Percentiles rank a stretch among this genome's conserved stretches.
Conservation (phyloP, 78 protist species). For the Dictyostelium intermedium region DNA sequence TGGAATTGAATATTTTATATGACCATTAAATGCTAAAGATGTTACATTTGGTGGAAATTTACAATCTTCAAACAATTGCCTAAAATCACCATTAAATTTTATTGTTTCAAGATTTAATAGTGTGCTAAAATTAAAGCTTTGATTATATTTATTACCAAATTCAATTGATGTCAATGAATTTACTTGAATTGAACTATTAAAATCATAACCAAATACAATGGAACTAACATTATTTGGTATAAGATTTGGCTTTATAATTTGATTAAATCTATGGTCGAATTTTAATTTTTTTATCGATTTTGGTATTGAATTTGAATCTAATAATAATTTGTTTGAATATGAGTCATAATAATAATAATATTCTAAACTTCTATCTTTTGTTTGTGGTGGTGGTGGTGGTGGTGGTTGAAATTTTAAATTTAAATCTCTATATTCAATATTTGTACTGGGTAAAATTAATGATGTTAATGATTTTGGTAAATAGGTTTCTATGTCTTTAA, state of each 20-base stretch:
- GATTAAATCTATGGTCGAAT: background rate
- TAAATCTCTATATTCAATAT: background rate
- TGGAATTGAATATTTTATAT: background rate
- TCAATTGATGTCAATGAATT: background rate
- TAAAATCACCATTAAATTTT: background rate
- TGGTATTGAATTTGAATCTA: background rate
- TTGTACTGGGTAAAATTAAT: background rate
- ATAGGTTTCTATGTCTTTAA: no score
- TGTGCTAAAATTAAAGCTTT: background rate
- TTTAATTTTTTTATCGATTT: background rate
- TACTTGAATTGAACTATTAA: background rate
- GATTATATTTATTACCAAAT: background rate
- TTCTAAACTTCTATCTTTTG: background rate
- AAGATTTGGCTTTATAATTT: background rate
- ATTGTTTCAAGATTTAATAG: background rate
- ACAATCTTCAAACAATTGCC: background rate
- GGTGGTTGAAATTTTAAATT: no score
- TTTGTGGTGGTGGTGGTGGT: background rate
- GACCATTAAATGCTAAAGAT: background rate
- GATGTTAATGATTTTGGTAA: no score
- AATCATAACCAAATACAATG: background rate
- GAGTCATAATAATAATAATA: background rate
- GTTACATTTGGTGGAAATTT: background rate
- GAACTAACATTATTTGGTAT: background rate
- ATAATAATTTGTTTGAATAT: background rate